Evolutionary conservation across 768 basidiomycete genomes (phyloP).

Genomic region (Boletales sp.): DNA sequence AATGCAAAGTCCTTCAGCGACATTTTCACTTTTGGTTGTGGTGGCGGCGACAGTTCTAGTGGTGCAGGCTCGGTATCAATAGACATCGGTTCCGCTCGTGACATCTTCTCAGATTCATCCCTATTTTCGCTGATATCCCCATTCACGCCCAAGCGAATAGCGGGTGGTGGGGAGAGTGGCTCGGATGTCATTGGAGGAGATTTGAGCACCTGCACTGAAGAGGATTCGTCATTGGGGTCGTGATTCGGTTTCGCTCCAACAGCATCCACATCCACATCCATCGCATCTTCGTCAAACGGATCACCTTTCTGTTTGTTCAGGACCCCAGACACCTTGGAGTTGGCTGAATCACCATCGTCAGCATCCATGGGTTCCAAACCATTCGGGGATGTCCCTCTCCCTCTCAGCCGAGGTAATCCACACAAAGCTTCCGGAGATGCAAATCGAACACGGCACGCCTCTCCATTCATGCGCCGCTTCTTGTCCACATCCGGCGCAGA

Average conservation of each 20-base stretch:
- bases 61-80: slow-evolving; percentile 6
- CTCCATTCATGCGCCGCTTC: slow-evolving; percentile 10
- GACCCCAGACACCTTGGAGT: not conserved
- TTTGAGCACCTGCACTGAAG: not conserved
- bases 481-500: slow-evolving; percentile 7
- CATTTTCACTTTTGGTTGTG: slow-evolving; percentile 50
- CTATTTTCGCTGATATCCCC: too few relatives aligned
- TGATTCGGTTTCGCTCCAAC: slow-evolving; percentile 3
- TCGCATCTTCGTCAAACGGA: slow-evolving; percentile 9
- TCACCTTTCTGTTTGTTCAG: not conserved
- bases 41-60: slow-evolving; percentile 27
- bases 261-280: slow-evolving; percentile 19
- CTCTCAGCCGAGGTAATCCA: slow-evolving; percentile 12
- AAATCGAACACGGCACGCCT: slow-evolving; percentile 26
- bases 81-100: slow-evolving; percentile 8
- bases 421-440: slow-evolving; percentile 28
- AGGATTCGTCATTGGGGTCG: not conserved
- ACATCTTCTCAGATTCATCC: slow-evolving; percentile 1
- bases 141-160: too few relatives aligned
- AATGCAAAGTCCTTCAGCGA: slow-evolving; percentile 56
- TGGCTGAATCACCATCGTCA: not conserved
- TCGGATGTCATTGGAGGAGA: slow-evolving; percentile 5
- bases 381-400: not conserved
- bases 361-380: not conserved
- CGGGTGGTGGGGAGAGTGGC: not conserved